phyloP scores from a whole-genome alignment of 805 yeast species.

The Lachancea mirantina region DNA sequence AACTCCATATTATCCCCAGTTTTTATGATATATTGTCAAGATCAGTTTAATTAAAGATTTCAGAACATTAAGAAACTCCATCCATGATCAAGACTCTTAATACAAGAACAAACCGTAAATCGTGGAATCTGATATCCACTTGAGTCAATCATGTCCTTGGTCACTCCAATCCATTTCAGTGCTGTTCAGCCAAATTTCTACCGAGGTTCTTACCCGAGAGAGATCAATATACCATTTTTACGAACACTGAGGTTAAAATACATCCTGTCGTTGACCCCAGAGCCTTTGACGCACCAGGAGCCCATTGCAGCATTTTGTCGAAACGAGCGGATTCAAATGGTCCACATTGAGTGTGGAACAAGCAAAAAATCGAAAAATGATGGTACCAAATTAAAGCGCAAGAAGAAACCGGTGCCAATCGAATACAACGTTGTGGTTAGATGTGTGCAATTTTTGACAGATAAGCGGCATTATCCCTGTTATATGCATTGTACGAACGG shows the following conservation, averaged over 20 bases:
- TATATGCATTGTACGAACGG: slow-evolving; percentile 88
- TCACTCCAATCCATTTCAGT: slow-evolving; percentile 76
- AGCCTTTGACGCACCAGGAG: slow-evolving; percentile 56
- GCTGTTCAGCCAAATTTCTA: slow-evolving; percentile 62
- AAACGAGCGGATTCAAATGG: slow-evolving; percentile 45
- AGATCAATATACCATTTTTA: slow-evolving; percentile 62
- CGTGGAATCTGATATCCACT: neutral
- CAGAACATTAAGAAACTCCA: neutral
- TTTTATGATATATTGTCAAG: neutral
- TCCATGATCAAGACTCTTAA: neutral
- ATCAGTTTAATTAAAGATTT: neutral
- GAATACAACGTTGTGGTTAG: slow-evolving; percentile 54
- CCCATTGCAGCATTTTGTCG: slow-evolving; percentile 45
- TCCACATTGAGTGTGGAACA: slow-evolving; percentile 62
- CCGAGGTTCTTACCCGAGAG: slow-evolving; percentile 84
- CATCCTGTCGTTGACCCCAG: slow-evolving; percentile 73
- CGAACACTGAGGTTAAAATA: slow-evolving; percentile 58
- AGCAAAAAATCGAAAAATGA: slow-evolving; percentile 25
- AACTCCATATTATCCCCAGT: slow-evolving; percentile 21
- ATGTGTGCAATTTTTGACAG: slow-evolving; percentile 56
- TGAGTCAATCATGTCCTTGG: slow-evolving; percentile 26
- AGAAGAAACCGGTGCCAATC: slow-evolving; percentile 77
- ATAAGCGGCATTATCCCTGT: slow-evolving; percentile 56
- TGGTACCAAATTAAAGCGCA: slow-evolving; percentile 59
- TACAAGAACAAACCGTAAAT: neutral